Percentiles rank a stretch among this genome's conserved stretches.
These are phyloP conservation scores for Fraxinus albicans DNA, from an alignment of 305 asterid genomes.

Conservation along the genomic window DNA sequence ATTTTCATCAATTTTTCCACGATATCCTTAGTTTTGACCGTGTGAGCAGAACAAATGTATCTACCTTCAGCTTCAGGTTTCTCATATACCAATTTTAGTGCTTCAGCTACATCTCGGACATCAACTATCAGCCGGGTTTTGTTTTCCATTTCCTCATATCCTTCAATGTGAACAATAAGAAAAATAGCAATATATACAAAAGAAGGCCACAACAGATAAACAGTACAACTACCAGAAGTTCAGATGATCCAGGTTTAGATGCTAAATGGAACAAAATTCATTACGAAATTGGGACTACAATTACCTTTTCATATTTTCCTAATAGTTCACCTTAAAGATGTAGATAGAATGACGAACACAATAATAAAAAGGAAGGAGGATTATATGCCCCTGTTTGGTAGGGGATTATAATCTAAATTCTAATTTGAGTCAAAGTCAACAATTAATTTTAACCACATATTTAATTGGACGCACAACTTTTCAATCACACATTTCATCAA, in stretches of 20 bases:
- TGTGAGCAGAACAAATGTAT: conserved; percentile 58
- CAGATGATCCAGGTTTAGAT: not conserved
- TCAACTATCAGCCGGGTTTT: conserved; percentile 39
- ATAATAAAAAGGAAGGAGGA: not conserved
- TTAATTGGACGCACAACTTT: too few relatives aligned
- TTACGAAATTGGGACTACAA: not conserved
- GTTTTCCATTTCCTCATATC: conserved; percentile 50
- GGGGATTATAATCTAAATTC: too few relatives aligned
- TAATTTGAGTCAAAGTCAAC: too few relatives aligned
- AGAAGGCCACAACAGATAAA: not conserved
- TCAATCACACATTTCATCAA: too few relatives aligned
- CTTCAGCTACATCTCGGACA: conserved; percentile 72
- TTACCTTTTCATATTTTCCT: not conserved
- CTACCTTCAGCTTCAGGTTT: conserved; percentile 64
- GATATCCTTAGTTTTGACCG: conserved; percentile 29
- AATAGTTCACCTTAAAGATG: not conserved
- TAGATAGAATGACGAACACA: not conserved
- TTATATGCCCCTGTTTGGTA: not conserved
- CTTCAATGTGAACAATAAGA: conserved; percentile 39
- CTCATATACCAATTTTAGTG: conserved; percentile 57
- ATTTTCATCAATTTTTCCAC: conserved; percentile 44
- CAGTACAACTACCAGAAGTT: not conserved
- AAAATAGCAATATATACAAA: not conserved
- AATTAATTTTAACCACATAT: too few relatives aligned
- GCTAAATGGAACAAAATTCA: not conserved